Base-by-base conservation (phyloP, 2,329 filamentous ascomycete species). In the Stagonosporopsis chrysanthemi region DNA sequence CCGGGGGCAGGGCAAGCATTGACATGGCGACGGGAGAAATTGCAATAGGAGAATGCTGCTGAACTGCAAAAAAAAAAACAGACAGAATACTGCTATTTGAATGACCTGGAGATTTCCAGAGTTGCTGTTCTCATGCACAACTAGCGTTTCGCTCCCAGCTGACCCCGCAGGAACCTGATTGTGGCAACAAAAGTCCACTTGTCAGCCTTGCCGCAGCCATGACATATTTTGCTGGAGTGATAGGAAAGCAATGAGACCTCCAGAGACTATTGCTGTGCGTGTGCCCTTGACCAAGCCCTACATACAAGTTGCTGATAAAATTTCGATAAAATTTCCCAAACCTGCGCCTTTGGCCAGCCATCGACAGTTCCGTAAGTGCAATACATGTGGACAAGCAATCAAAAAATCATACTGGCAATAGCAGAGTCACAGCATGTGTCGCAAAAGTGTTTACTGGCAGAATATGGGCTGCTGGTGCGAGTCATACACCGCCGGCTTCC, bases 1-100 rank as follows among this genome's bases (percentile, higher is more conserved):
- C 66, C 6, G 48, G 58, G 14, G 67, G 65, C 17, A 70, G 63
- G 23, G 42, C 43, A 9, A 57, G 48, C 7, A 57, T 31, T 44
- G 48, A 48, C 54, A 57, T 57, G n/a, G 23, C 26, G 24, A 26
- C 5, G 6, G 2, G 26, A 8, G 22, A 39, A 6, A 6, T 9
- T 19, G 36, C 17, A 14, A 42, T 22, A 15, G 17, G 28, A 49
- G n/a, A 9, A n/a, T n/a, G 46, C 7, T 17, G 29, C 23, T 19
- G 17, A 2, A 31, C n/a, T 9, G 26, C 38, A 39, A 11, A 19
- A 12, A 22, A 4, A 19, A 3, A 22, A 17, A 39, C 14, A 22
- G n/a, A n/a, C n/a, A n/a, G n/a, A 11, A 12, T 22, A 22, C 17
- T 39, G 17, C 14, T 19, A 12, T 39, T 19, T 33, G 40, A 11